Conservation (phyloP, 805 yeast species). For the Yamadazyma sp. region DNA sequence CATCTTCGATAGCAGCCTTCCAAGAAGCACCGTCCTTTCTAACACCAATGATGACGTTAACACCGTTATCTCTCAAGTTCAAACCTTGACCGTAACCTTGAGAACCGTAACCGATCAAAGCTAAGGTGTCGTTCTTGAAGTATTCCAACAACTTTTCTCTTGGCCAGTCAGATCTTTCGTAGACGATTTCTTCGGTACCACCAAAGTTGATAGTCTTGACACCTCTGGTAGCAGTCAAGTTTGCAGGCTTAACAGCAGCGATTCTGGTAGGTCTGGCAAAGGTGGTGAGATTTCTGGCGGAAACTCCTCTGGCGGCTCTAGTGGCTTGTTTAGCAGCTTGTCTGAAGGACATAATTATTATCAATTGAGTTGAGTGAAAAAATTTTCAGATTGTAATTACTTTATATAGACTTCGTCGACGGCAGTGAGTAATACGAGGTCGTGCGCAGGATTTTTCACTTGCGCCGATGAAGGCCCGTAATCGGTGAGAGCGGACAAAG, state of each 20-base stretch:
- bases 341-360: slow-evolving; percentile 42
- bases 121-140: slow-evolving; percentile 97
- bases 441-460: slow-evolving; percentile 6
- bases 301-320: slow-evolving; percentile 44
- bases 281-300: slow-evolving; percentile 65
- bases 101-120: slow-evolving; percentile 98
- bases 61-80: slow-evolving; percentile 98
- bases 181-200: slow-evolving; percentile 91
- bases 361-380: slow-evolving; percentile 2
- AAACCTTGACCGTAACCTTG: slow-evolving; percentile 99
- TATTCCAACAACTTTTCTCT: slow-evolving; percentile 91
- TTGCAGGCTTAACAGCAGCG: slow-evolving; percentile 28
- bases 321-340: slow-evolving; percentile 47
- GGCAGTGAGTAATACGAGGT: slow-evolving; percentile 5
- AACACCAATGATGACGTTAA: slow-evolving; percentile 97
- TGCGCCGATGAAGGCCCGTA: slow-evolving; percentile 9
- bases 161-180: slow-evolving; percentile 99
- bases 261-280: slow-evolving; percentile 38
- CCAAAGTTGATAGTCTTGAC: slow-evolving; percentile 95
- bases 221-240: slow-evolving; percentile 72
- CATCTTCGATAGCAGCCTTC: slow-evolving; percentile 99
- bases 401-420: slow-evolving; percentile 7
- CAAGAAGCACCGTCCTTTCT: slow-evolving; percentile 98
- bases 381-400: too few relatives aligned
- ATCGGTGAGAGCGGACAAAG: slow-evolving; percentile 10